phyloP scores from a whole-genome alignment of 139 green algal species.

The Picochlorum sp. region DNA sequence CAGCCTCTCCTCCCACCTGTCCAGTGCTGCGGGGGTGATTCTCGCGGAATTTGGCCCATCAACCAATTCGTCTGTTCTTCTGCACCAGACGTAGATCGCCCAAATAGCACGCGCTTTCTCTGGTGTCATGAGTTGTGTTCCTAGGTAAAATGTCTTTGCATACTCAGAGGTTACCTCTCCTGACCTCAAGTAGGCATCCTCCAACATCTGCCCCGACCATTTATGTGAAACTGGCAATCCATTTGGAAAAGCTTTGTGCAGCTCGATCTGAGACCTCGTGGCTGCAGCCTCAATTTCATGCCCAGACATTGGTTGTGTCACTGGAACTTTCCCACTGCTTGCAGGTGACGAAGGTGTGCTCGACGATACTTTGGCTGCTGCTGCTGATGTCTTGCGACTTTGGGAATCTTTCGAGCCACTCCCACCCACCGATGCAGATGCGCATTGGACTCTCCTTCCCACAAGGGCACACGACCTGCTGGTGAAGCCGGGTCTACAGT shows the following conservation, averaged over 20 bases:
- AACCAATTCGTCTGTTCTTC: slow-evolving; percentile 96
- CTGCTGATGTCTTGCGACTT: too few species aligned
- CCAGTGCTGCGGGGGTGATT: slow-evolving; percentile 88
- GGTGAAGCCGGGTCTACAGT: too few species aligned
- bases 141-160: slow-evolving; percentile 99
- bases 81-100: slow-evolving; percentile 98
- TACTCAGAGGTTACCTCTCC: slow-evolving; percentile 86
- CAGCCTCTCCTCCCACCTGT: slow-evolving; percentile 93
- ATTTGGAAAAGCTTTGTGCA: slow-evolving; percentile 36
- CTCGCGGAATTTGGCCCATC: slow-evolving; percentile 91
- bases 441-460: too few species aligned
- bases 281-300: slow-evolving; percentile 56
- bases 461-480: too few species aligned
- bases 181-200: slow-evolving; percentile 74
- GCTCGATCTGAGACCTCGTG: slow-evolving; percentile 51
- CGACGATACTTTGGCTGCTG: too few species aligned
- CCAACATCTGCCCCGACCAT: slow-evolving; percentile 40
- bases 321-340: not conserved
- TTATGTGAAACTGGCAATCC: slow-evolving; percentile 22
- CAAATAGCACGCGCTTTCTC: slow-evolving; percentile 90
- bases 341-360: too few species aligned
- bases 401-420: too few species aligned
- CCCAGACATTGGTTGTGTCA: not conserved
- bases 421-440: too few species aligned
- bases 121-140: slow-evolving; percentile 95